These are phyloP conservation scores for Aquanectria penicillioides DNA, from an alignment of 2,329 filamentous ascomycete species.

Conservation along the genomic window DNA sequence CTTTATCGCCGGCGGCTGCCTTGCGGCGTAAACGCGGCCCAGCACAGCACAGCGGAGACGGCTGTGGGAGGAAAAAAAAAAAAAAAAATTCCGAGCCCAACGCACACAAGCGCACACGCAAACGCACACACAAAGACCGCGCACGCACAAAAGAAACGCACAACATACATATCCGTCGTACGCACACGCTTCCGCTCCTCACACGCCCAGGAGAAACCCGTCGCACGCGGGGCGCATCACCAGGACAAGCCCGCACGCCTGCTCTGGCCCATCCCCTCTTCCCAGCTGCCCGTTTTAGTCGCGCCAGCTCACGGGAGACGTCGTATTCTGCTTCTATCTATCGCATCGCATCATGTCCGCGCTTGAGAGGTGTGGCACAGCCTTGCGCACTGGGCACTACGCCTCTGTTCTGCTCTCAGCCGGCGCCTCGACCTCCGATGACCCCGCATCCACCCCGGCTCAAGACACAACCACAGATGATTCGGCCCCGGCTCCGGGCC, in stretches of 20 bases:
- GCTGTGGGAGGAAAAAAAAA: neutral
- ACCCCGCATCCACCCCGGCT: slow-evolving; percentile 16
- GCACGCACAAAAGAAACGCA: slow-evolving; percentile 20
- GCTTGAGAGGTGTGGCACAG: slow-evolving; percentile 29
- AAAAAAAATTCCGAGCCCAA: slow-evolving; percentile 15
- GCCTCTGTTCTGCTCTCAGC: slow-evolving; percentile 35
- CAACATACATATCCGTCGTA: slow-evolving; percentile 6
- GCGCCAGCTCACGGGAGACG: slow-evolving; percentile 20
- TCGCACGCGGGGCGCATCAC: too few species aligned
- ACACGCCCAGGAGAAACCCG: neutral
- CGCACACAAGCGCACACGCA: slow-evolving; percentile 17
- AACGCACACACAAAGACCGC: slow-evolving; percentile 12
- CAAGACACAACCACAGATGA: slow-evolving; percentile 18
- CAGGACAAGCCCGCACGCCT: too few species aligned
- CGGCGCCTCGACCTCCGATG: slow-evolving; percentile 15
- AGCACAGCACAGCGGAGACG: slow-evolving; percentile 13
- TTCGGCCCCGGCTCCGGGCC: slow-evolving; percentile 30
- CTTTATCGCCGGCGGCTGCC: too few species aligned
- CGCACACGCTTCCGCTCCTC: neutral
- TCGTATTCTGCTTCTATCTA: too few species aligned
- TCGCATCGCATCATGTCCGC: slow-evolving; percentile 8
- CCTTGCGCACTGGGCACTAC: slow-evolving; percentile 38
- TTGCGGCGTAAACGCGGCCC: too few species aligned
- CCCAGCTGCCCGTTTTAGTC: neutral
- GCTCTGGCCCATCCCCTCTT: too few species aligned